A percentile compares a stretch with the other conserved stretches of the same genome.
These are phyloP conservation scores for Magnusiomyces ingens DNA, from an alignment of 1,139 yeast species.

Conservation along the genomic window DNA sequence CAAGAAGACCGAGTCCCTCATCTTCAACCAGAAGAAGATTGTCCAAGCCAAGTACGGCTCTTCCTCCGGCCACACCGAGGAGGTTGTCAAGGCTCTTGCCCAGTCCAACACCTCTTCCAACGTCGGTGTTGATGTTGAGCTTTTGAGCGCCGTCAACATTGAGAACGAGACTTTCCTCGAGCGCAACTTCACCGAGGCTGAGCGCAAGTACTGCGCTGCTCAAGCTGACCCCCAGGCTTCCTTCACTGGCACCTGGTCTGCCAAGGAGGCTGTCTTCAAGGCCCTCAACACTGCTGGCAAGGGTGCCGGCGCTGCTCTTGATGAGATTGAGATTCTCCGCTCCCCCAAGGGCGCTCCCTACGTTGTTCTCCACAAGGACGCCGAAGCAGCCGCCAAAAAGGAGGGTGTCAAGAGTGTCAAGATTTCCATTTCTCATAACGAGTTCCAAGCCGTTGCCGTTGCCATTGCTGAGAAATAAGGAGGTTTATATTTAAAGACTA, in stretches of 20 bases:
- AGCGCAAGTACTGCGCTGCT: constrained; percentile 64
- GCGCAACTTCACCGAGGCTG: constrained; percentile 81
- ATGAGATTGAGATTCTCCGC: constrained; percentile 81
- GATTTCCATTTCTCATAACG: constrained; percentile 93
- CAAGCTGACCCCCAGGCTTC: constrained; percentile 77
- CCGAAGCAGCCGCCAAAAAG: constrained; percentile 61
- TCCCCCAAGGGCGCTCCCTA: constrained; percentile 74
- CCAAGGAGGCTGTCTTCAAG: constrained; percentile 98
- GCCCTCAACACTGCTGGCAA: constrained; percentile 81
- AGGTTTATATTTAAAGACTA: not conserved
- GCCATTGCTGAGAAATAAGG: constrained; percentile 60
- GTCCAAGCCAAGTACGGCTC: constrained; percentile 31
- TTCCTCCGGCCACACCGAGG: constrained; percentile 25
- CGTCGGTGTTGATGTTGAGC: constrained; percentile 97
- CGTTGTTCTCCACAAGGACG: constrained; percentile 70
- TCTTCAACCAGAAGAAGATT: constrained; percentile 40
- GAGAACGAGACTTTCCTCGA: constrained; percentile 84
- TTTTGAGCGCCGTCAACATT: constrained; percentile 69
- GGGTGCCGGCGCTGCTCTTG: constrained; percentile 93
- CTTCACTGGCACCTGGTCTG: constrained; percentile 97
- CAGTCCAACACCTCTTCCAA: constrained; percentile 43
- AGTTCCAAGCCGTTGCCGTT: constrained; percentile 94
- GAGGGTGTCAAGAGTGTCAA: constrained; percentile 67
- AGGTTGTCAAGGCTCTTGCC: constrained; percentile 41
- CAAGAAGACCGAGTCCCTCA: constrained; percentile 45